Conservation (phyloP, 495 filamentous ascomycete species). For the Penicillium daleae region DNA sequence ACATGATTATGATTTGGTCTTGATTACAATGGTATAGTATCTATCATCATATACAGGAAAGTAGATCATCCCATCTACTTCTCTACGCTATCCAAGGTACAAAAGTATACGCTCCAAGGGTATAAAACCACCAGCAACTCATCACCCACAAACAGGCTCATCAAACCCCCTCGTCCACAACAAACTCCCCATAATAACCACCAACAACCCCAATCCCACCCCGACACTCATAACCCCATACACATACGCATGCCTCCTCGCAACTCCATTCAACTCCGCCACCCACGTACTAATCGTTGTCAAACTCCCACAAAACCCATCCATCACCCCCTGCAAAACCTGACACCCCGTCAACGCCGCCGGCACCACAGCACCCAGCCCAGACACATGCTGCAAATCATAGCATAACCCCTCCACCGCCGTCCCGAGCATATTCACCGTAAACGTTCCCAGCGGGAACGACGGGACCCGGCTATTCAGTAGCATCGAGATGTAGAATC, state of each 20-base stretch:
- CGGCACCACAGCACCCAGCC: slow-evolving; percentile 26
- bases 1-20: neutral
- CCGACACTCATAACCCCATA: slow-evolving; percentile 73
- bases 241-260: slow-evolving; percentile 67
- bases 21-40: neutral
- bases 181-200: slow-evolving; percentile 80
- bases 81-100: neutral
- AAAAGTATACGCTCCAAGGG: neutral
- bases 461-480: slow-evolving; percentile 67
- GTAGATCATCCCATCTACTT: too few relatives aligned
- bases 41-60: too few relatives aligned
- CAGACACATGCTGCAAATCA: slow-evolving; percentile 66
- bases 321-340: slow-evolving; percentile 79
- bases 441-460: slow-evolving; percentile 91
- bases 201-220: slow-evolving; percentile 64
- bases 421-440: slow-evolving; percentile 80
- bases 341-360: slow-evolving; percentile 64
- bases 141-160: slow-evolving; percentile 49
- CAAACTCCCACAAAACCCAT: slow-evolving; percentile 89
- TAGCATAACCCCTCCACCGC: slow-evolving; percentile 65
- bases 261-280: slow-evolving; percentile 71
- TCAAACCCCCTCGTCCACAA: slow-evolving; percentile 72
- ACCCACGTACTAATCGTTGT: slow-evolving; percentile 97
- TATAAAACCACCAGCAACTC: neutral
- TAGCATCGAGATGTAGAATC: slow-evolving; percentile 68